phyloP scores from a whole-genome alignment of 345 rosid genomes.

The Eutrema heterophyllum region DNA sequence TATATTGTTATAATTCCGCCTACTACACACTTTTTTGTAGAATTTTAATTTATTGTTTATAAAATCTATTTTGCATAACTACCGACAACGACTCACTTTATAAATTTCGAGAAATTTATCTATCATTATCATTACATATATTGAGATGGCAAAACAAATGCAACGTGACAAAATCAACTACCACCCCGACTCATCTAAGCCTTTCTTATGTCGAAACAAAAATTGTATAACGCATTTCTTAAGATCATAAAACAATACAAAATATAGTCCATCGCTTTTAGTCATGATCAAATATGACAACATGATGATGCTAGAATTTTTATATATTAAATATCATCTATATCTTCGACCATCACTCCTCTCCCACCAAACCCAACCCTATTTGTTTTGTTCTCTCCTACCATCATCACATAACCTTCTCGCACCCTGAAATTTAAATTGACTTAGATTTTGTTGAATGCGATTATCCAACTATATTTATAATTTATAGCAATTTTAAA shows the following conservation, averaged over 20 bases:
- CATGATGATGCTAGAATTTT: neutral
- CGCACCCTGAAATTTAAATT: neutral
- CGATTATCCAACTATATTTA: neutral
- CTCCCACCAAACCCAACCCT: constrained; percentile 16
- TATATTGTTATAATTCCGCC: neutral
- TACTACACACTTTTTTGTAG: neutral
- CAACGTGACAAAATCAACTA: constrained; percentile 10
- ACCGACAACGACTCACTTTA: neutral
- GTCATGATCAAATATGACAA: constrained; percentile 2
- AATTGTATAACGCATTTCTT: neutral
- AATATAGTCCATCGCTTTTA: neutral
- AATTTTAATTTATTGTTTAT: neutral
- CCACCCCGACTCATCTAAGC: neutral
- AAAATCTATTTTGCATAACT: neutral
- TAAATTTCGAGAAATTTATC: neutral
- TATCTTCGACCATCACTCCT: neutral
- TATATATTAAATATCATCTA: neutral
- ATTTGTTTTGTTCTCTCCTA: neutral
- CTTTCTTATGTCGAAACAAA: neutral
- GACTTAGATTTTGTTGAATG: neutral
- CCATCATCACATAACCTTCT: neutral
- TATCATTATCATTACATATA: neutral
- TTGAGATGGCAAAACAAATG: neutral
- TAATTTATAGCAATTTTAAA: neutral
- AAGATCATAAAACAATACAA: neutral